Conservation (phyloP, 306 rosid genomes). For the Ceratonia siliqua region DNA sequence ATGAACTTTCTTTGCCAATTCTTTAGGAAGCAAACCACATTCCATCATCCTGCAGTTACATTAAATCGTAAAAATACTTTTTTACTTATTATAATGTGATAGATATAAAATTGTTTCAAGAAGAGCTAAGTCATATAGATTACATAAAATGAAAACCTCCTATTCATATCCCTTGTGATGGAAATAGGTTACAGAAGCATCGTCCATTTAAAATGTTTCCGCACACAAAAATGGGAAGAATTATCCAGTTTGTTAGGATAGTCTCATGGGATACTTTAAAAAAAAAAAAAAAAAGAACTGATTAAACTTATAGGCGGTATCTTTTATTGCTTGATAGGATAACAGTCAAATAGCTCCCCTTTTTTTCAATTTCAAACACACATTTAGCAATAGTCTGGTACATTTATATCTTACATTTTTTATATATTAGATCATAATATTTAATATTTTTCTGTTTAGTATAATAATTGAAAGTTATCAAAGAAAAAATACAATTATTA, state of each 20-base stretch:
- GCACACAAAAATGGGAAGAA: neutral
- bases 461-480: neutral
- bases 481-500: no score
- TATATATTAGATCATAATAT: neutral
- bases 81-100: neutral
- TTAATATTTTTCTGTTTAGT: neutral
- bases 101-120: neutral
- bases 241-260: neutral
- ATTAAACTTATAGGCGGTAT: neutral
- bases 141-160: neutral
- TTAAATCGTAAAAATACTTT: neutral
- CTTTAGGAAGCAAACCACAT: conserved; percentile 74
- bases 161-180: neutral
- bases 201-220: neutral
- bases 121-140: neutral
- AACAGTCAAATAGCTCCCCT: neutral
- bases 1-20: conserved; percentile 58
- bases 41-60: conserved; percentile 89
- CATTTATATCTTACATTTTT: neutral
- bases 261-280: neutral
- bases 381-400: neutral
- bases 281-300: neutral
- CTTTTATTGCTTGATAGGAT: conserved; percentile 1
- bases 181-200: neutral
- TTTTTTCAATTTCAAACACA: conserved; percentile 4